These are phyloP conservation scores for barrel medic (Medicago truncatula) DNA, from an alignment of 306 rosid species.

Conservation along the genomic window MtrunA17r5.0-ANR NC_053048.1:43505501-43506000, in stretches of 20 bases:
- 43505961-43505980: slow-evolving; percentile 72
- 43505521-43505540: slow-evolving; percentile 96
- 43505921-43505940: slow-evolving; percentile 83
- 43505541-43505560: slow-evolving; percentile 82
- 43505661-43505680: slow-evolving; percentile 55
- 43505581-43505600: slow-evolving; percentile 80
- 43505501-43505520: slow-evolving; percentile 99
- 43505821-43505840: slow-evolving; percentile 14
- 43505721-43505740: slow-evolving; percentile 71
- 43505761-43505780: slow-evolving; percentile 90
- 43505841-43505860: slow-evolving; percentile 14
- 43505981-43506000: slow-evolving; percentile 85
- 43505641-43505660: slow-evolving; percentile 56
- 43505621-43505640: slow-evolving; percentile 59
- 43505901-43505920: slow-evolving; percentile 94
- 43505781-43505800: slow-evolving; percentile 74
- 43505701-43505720: slow-evolving; percentile 53
- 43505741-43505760: slow-evolving; percentile 80
- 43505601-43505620: slow-evolving; percentile 58
- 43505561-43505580: slow-evolving; percentile 84
- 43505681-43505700: slow-evolving; percentile 60
- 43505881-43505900: slow-evolving; percentile 90
- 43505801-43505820: slow-evolving; percentile 36
- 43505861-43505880: slow-evolving; percentile 11
- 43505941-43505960: slow-evolving; percentile 81